Evolutionary conservation across 2,329 filamentous ascomycete genomes (phyloP).

Genomic region (Arthrobotrys iridis): DNA sequence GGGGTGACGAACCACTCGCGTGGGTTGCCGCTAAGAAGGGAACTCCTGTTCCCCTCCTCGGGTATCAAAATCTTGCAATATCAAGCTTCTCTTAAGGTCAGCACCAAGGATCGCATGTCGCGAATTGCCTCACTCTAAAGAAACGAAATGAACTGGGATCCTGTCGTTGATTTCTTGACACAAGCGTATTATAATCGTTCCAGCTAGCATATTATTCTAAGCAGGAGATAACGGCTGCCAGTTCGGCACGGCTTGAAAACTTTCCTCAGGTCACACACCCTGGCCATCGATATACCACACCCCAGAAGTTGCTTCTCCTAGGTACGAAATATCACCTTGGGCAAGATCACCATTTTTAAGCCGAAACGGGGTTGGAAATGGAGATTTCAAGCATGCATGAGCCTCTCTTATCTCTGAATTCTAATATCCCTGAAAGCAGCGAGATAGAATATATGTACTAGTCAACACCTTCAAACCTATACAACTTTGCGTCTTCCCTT

Average conservation of each 20-base stretch:
- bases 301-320: conserved; percentile 27
- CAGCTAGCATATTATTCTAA: not conserved
- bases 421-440: conserved; percentile 21
- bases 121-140: conserved; percentile 40
- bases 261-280: conserved; percentile 2
- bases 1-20: conserved; percentile 30
- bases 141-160: conserved; percentile 45
- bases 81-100: conserved; percentile 29
- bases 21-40: conserved; percentile 25
- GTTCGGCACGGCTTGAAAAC: conserved; percentile 17
- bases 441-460: no score
- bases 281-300: conserved; percentile 3
- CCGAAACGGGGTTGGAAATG: conserved; percentile 42
- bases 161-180: conserved; percentile 32
- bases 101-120: conserved; percentile 37
- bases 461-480: conserved; percentile 1
- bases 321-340: not conserved
- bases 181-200: conserved; percentile 11
- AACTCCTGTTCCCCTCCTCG: conserved; percentile 23
- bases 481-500: not conserved
- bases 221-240: conserved; percentile 19
- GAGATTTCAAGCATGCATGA: conserved; percentile 38
- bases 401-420: conserved; percentile 24
- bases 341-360: conserved; percentile 26
- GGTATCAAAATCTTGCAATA: conserved; percentile 41